Percentiles rank a stretch among this genome's conserved stretches.
These are phyloP conservation scores for Mrakia blollopis DNA, from an alignment of 768 basidiomycete species.

Conservation along the genomic window DNA sequence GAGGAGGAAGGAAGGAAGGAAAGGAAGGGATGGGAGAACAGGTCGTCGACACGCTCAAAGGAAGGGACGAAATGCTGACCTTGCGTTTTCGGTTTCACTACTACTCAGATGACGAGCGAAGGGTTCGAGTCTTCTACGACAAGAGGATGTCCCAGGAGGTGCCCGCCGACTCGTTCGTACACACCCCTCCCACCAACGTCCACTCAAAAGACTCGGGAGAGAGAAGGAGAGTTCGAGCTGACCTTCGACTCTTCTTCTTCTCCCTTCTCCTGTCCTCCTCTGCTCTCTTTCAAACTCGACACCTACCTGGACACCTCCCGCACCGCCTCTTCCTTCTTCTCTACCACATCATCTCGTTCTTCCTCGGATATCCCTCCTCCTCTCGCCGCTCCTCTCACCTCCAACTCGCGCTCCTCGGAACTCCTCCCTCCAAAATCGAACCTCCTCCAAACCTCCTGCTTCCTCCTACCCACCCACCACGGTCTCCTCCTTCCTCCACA, in stretches of 20 bases:
- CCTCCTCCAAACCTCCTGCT: too few species aligned
- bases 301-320: not conserved
- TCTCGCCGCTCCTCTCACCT: not conserved
- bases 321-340: not conserved
- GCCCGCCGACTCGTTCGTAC: slow-evolving; percentile 60
- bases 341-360: not conserved
- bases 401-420: not conserved
- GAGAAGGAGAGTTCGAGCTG: slow-evolving; percentile 1
- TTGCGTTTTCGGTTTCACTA: not conserved
- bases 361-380: not conserved
- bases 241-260: not conserved
- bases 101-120: slow-evolving; percentile 30
- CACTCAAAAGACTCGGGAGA: not conserved
- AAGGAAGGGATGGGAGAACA: slow-evolving; percentile 53
- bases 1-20: slow-evolving; percentile 62
- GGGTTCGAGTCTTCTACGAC: slow-evolving; percentile 69
- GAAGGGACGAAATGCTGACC: slow-evolving; percentile 23
- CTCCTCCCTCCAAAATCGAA: too few species aligned
- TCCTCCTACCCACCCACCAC: not conserved
- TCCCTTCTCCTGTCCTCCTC: not conserved
- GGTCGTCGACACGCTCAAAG: slow-evolving; percentile 40
- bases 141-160: slow-evolving; percentile 97
- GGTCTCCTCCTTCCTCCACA: slow-evolving; percentile 45
- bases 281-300: not conserved
- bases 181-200: not conserved